Evolutionary conservation across 495 filamentous ascomycete genomes (phyloP).

Genomic region (Aspergillus incahuasiensis): DNA sequence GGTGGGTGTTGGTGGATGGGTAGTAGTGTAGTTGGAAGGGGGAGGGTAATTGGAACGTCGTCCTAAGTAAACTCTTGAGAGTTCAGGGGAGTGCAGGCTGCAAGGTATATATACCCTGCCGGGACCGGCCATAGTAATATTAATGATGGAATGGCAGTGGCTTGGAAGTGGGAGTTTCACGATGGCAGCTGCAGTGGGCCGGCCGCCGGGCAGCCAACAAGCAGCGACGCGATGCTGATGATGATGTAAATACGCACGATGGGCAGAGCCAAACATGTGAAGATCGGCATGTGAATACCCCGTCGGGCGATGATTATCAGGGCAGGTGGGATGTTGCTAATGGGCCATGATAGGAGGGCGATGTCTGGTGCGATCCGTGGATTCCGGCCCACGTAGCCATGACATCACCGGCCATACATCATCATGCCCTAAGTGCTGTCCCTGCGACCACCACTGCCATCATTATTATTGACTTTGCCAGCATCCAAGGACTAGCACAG

Average conservation of each 20-base stretch:
- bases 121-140: not conserved
- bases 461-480: not conserved
- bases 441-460: not conserved
- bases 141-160: too few species aligned
- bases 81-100: not conserved
- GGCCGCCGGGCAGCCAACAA: too few species aligned
- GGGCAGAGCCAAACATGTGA: not conserved
- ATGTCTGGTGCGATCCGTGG: too few species aligned
- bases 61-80: not conserved
- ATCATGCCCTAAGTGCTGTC: not conserved
- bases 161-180: too few species aligned
- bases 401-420: not conserved
- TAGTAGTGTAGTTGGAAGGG: too few species aligned
- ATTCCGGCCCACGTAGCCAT: not conserved
- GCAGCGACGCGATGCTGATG: not conserved
- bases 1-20: too few species aligned
- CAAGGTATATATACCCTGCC: not conserved
- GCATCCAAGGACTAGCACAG: not conserved
- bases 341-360: too few species aligned
- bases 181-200: too few species aligned
- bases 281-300: not conserved
- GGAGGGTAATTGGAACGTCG: not conserved
- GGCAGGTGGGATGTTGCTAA: too few species aligned
- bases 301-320: too few species aligned
- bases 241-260: not conserved